Conservation (phyloP, 2,329 filamentous ascomycete species). For the Fusarium bactridioides region DNA sequence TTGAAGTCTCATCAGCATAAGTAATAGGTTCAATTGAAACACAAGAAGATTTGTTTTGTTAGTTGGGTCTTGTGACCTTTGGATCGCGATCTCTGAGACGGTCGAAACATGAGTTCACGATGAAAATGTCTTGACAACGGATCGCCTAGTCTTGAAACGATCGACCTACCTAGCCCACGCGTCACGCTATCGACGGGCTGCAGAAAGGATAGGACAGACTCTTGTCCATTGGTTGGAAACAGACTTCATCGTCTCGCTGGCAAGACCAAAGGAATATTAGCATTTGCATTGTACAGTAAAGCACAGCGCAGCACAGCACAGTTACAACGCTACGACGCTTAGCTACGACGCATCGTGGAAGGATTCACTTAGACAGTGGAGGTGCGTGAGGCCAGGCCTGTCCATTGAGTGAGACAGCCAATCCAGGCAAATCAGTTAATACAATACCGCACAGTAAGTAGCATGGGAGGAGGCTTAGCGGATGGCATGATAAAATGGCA, state of each 20-base stretch:
- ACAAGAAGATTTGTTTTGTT: slow-evolving; percentile 4
- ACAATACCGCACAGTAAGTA: not conserved
- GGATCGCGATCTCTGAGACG: slow-evolving; percentile 26
- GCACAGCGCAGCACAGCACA: not conserved
- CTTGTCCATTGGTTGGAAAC: slow-evolving; percentile 8
- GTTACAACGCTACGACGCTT: not conserved
- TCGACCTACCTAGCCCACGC: slow-evolving; percentile 18
- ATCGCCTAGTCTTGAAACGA: slow-evolving; percentile 28
- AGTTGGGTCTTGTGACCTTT: not conserved
- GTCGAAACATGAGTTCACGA: slow-evolving; percentile 18
- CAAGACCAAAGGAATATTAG: not conserved
- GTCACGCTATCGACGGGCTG: slow-evolving; percentile 26
- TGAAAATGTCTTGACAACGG: slow-evolving; percentile 21
- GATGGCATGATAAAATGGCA: slow-evolving; percentile 21
- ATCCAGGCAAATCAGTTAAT: not conserved
- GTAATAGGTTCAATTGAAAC: slow-evolving; percentile 9
- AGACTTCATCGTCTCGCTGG: slow-evolving; percentile 14
- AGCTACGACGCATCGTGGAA: not conserved
- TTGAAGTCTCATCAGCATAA: not conserved
- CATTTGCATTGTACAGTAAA: not conserved
- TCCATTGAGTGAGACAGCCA: slow-evolving; percentile 28
- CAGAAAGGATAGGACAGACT: not conserved
- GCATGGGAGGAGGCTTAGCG: slow-evolving; percentile 5
- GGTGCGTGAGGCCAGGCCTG: not conserved
- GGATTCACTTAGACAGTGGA: slow-evolving; percentile 3